phyloP scores from a whole-genome alignment of 441 rosid species.

The Geranium incanum region DNA sequence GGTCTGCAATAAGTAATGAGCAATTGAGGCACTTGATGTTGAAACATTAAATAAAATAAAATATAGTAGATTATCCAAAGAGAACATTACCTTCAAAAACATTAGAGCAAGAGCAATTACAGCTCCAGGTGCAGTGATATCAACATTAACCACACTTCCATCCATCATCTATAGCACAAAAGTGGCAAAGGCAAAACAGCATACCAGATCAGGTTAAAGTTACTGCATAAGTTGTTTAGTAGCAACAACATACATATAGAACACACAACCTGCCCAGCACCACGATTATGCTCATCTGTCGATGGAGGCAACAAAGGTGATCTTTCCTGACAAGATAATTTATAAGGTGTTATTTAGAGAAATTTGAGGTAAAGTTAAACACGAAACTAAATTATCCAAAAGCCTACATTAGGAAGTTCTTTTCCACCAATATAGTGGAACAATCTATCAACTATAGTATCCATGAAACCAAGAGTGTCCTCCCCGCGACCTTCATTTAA shows the following conservation, averaged over 20 bases:
- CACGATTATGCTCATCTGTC: slow-evolving; percentile 55
- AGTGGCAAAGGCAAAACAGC: slow-evolving; percentile 16
- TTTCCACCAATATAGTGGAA: slow-evolving; percentile 85
- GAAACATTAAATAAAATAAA: slow-evolving; percentile 18
- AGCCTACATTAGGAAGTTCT: slow-evolving; percentile 58
- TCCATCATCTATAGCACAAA: slow-evolving; percentile 62
- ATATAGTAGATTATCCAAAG: slow-evolving; percentile 13
- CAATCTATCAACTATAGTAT: slow-evolving; percentile 67
- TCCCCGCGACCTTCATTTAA: slow-evolving; percentile 77
- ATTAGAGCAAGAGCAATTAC: slow-evolving; percentile 80
- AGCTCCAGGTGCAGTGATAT: slow-evolving; percentile 98
- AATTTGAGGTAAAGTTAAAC: slow-evolving; percentile 17
- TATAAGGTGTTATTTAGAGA: slow-evolving; percentile 22
- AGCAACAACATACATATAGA: slow-evolving; percentile 16
- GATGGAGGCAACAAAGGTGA: slow-evolving; percentile 42
- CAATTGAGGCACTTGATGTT: slow-evolving; percentile 18
- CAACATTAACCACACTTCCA: slow-evolving; percentile 67
- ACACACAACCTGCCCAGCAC: slow-evolving; percentile 64
- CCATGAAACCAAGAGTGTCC: slow-evolving; percentile 70
- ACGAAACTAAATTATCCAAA: slow-evolving; percentile 18
- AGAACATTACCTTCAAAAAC: slow-evolving; percentile 70
- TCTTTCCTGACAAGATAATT: slow-evolving; percentile 54
- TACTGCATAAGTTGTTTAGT: slow-evolving; percentile 16
- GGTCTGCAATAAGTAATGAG: slow-evolving; percentile 47
- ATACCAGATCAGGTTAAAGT: slow-evolving; percentile 14